Evolutionary conservation across 2,329 filamentous ascomycete species (phyloP), one percentile per base, ranked within the genome.

Genomic region (Fusarium burgessii): DNA sequence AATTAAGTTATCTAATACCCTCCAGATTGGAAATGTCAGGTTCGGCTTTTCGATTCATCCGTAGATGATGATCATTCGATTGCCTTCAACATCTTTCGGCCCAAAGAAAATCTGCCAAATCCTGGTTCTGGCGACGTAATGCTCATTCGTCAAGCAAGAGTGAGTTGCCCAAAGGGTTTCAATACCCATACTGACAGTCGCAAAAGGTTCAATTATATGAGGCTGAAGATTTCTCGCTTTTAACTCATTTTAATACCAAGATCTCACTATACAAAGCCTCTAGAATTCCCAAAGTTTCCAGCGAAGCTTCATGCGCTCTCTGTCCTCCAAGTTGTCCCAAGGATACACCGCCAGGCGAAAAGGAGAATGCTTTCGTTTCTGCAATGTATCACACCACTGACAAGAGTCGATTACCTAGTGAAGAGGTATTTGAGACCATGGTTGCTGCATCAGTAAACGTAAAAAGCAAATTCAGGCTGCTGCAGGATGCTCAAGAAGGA

Each of bases 21-120:
- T 6, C 2, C 55, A 91, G 89, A 91, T 72, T 87, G 80, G 74
- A 92, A 91, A 78, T 87, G 86, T 66, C 85, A 85, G 25, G 81
- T 93, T 36, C 87, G 84, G 3, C 77, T 94, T 7, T 88, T 84
- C 74, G 92, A 94, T 76, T 76, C 81, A 14, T 89, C 88, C 7
- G 80, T 84, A 11, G 82, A 89, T 59, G 79, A 84, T 43, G 79
- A 81, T 7, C 68, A 76, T 29, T 76, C 76, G 13, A 41, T 88
- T 51, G 74, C 66, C 73, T 83, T 94, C 60, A 86, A 85, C 66
- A 87, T 92, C 52, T 95, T 96, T 77, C 83, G 85, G 32, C 78
- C 83, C 2, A 59, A 84, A 50, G 73, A 84, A 1, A 77, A 84
- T 3, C 86, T 89, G 81, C 88, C 88, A 10, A 58, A 73, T 13